A percentile compares a stretch with the other conserved stretches of the same genome.
phyloP scores from a whole-genome alignment of 192 early-diverging fungal genomes.

The Chytriomyces hyalinus region DNA sequence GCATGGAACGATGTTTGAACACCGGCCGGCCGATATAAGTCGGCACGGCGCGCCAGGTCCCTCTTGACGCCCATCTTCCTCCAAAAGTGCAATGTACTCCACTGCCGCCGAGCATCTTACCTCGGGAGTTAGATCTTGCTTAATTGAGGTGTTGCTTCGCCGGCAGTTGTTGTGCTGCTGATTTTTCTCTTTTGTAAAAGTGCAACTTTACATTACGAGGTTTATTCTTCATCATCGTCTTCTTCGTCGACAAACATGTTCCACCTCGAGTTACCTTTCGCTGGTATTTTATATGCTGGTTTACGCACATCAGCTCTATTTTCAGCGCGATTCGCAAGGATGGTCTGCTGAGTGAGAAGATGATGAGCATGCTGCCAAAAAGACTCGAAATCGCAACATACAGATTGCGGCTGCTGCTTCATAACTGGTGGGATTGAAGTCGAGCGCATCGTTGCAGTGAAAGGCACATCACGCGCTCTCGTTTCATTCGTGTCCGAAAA shows the following conservation, averaged over 20 bases:
- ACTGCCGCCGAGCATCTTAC: background rate
- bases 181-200: background rate
- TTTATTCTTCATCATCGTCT: background rate
- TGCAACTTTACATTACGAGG: background rate
- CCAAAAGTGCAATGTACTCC: background rate
- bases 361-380: too few relatives aligned
- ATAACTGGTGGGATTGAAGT: too few relatives aligned
- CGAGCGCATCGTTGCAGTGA: too few relatives aligned
- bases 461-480: too few relatives aligned
- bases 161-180: background rate
- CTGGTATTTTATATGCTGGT: background rate
- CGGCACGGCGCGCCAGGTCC: background rate
- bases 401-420: too few relatives aligned
- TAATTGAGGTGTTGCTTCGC: background rate
- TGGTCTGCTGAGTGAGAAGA: too few relatives aligned
- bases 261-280: background rate
- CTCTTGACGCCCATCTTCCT: background rate
- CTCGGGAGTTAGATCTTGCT: background rate
- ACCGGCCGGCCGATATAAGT: background rate
- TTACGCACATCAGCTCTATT: background rate
- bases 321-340: too few relatives aligned
- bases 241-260: background rate
- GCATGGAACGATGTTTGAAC: background rate
- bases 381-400: too few relatives aligned
- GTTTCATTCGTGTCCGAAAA: too few relatives aligned